Evolutionary conservation across 805 yeast species (phyloP).

Genomic region (Kazachstania kunashirensis): DNA sequence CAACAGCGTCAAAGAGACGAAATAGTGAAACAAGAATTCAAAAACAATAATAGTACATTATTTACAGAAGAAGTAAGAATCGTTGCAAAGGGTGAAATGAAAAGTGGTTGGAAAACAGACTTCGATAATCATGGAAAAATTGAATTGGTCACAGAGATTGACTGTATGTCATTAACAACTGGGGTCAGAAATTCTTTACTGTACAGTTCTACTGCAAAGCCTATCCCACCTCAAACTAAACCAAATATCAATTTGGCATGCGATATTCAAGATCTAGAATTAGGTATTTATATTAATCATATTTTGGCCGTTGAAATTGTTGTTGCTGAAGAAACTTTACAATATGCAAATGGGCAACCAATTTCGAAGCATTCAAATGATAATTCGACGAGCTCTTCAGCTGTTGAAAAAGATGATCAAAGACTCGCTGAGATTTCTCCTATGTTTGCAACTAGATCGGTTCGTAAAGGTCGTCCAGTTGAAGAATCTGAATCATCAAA

Average conservation of each 20-base stretch:
- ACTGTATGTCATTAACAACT: slow-evolving; percentile 49
- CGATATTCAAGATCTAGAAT: slow-evolving; percentile 71
- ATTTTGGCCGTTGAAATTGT: slow-evolving; percentile 74
- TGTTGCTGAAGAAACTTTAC: slow-evolving; percentile 82
- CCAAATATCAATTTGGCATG: slow-evolving; percentile 48
- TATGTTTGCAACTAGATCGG: slow-evolving; percentile 32
- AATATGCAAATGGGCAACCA: slow-evolving; percentile 30
- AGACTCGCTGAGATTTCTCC: slow-evolving; percentile 38
- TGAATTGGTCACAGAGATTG: slow-evolving; percentile 66
- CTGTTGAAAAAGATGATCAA: slow-evolving; percentile 25
- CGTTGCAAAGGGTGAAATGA: slow-evolving; percentile 69
- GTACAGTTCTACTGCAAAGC: slow-evolving; percentile 35
- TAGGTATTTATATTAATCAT: slow-evolving; percentile 72
- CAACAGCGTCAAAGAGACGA: slow-evolving; percentile 27
- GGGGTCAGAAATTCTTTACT: slow-evolving; percentile 39
- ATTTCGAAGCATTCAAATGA: slow-evolving; percentile 5
- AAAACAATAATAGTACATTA: slow-evolving; percentile 35
- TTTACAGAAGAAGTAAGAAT: slow-evolving; percentile 67
- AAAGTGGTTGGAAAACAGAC: slow-evolving; percentile 93
- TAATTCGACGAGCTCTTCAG: slow-evolving; percentile 1
- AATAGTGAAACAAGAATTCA: slow-evolving; percentile 24
- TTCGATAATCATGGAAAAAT: slow-evolving; percentile 68
- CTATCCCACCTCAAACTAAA: slow-evolving; percentile 18
- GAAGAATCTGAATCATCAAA: slow-evolving; percentile 15
- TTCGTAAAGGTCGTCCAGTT: slow-evolving; percentile 15